Evolutionary conservation across 1,139 yeast species (phyloP), one percentile per base, ranked within the genome.

Genomic region (Eremothecium cymbalariae): DNA sequence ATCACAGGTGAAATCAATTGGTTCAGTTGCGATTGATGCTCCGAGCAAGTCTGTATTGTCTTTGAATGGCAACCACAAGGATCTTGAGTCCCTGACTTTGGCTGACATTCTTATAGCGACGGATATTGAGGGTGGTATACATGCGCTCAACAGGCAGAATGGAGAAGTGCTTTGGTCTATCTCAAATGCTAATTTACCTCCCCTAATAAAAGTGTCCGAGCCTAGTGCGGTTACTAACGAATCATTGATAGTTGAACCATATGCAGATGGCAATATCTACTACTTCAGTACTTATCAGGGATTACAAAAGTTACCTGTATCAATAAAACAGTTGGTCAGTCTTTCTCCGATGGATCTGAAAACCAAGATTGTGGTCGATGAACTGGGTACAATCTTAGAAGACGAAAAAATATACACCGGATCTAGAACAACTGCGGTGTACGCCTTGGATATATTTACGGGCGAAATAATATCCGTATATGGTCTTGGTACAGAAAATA

Each of bases 401-500:
- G 95, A 85, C 50, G 94, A 86, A 53, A 85, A 83, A 50, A 74
- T 86, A 3, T 90, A 86, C 57, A 88, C 96, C 0, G 98, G 98
- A 2, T 70, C 78, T 4, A 67, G 94, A 41, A 73, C 70, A 33
- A 78, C 97, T 0, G 76, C 88, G 1, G 66, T 90, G 39, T 83
- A 78, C 51, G 73, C 84, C 4, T 68, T 90, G 21, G 77, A 88
- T 53, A 70, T 86, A 2, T 63, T 65, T 25, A 79, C 84, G 0
- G 99, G 99, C 1, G 75, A 77, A 44, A 65, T 88, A n/a, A 48
- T 81, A 6, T 74, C 78, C 11, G 72, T 77, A 0, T 86, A 74
- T 58, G 96, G 96, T 2, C 55, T 50, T 11, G 59, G 54, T 11
- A 46, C 56, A 5, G 51, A 45, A 26, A 52, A 47, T 30, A 47